phyloP scores from a whole-genome alignment of 371 early-diverging fungal species.

The Mortierella sp. region DNA sequence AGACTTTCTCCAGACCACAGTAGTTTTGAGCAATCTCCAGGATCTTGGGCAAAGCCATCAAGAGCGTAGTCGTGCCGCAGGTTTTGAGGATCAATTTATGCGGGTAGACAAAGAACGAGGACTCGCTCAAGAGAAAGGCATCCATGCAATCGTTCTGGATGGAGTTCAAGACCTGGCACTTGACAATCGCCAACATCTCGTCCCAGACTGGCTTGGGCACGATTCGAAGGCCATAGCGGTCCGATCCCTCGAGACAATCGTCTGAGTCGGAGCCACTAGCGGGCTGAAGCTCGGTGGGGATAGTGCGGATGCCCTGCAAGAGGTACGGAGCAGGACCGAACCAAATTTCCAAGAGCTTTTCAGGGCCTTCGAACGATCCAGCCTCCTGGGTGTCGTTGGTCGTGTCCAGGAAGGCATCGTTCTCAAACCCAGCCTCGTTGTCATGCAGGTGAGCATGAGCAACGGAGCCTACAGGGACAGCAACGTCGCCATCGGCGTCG shows the following conservation, averaged over 20 bases:
- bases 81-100: conserved; percentile 96
- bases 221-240: conserved; percentile 74
- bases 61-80: conserved; percentile 95
- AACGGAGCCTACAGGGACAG: conserved; percentile 10
- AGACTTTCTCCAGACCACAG: conserved; percentile 78
- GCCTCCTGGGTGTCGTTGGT: conserved; percentile 52
- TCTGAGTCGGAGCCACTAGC: conserved; percentile 24
- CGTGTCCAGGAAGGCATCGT: conserved; percentile 51
- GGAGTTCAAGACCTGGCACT: conserved; percentile 90
- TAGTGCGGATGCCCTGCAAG: conserved; percentile 57
- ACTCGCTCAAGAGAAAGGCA: conserved; percentile 94
- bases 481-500: conserved; percentile 10
- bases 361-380: conserved; percentile 89
- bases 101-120: conserved; percentile 96
- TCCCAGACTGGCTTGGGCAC: conserved; percentile 86
- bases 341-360: conserved; percentile 97
- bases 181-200: conserved; percentile 90
- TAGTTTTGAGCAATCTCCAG: conserved; percentile 83
- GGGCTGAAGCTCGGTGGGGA: conserved; percentile 20
- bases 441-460: conserved; percentile 35
- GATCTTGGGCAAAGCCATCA: conserved; percentile 86
- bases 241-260: conserved; percentile 50
- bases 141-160: conserved; percentile 82
- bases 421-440: conserved; percentile 47
- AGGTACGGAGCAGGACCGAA: conserved; percentile 70